Percentiles rank a stretch among this genome's conserved stretches.
These are phyloP conservation scores for Erysimum cheiri DNA, from an alignment of 441 rosid genomes.

Conservation along the genomic window DNA sequence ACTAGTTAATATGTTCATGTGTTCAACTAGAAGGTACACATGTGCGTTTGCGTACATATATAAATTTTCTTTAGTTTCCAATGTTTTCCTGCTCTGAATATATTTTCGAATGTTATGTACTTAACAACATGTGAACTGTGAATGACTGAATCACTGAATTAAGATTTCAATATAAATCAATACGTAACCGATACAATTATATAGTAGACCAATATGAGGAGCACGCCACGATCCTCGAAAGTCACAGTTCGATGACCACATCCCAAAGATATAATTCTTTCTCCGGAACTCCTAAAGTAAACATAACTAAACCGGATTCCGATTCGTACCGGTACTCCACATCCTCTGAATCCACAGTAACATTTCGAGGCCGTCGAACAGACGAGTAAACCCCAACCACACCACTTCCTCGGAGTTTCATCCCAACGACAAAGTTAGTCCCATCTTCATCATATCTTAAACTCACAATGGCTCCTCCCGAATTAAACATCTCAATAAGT, in stretches of 20 bases:
- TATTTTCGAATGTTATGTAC: too few relatives aligned
- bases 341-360: slow-evolving; percentile 52
- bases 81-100: too few relatives aligned
- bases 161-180: too few relatives aligned
- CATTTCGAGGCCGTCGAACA: slow-evolving; percentile 52
- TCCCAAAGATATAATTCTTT: slow-evolving; percentile 65
- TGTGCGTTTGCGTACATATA: too few relatives aligned
- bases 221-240: neutral
- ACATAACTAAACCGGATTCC: slow-evolving; percentile 53
- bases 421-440: slow-evolving; percentile 39
- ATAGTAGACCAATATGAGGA: neutral
- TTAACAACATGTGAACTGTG: too few relatives aligned
- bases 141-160: too few relatives aligned
- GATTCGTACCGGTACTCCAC: slow-evolving; percentile 51
- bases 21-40: too few relatives aligned
- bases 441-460: slow-evolving; percentile 36
- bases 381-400: slow-evolving; percentile 63
- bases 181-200: neutral
- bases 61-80: too few relatives aligned
- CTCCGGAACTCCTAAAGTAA: slow-evolving; percentile 52
- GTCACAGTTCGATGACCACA: slow-evolving; percentile 35
- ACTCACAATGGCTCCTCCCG: slow-evolving; percentile 71
- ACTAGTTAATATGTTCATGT: too few relatives aligned
- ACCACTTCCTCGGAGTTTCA: slow-evolving; percentile 57
- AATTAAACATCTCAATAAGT: slow-evolving; percentile 70